Evolutionary conservation across 163 green algal genomes (phyloP).

Genomic region (Scenedesmus sp.): DNA sequence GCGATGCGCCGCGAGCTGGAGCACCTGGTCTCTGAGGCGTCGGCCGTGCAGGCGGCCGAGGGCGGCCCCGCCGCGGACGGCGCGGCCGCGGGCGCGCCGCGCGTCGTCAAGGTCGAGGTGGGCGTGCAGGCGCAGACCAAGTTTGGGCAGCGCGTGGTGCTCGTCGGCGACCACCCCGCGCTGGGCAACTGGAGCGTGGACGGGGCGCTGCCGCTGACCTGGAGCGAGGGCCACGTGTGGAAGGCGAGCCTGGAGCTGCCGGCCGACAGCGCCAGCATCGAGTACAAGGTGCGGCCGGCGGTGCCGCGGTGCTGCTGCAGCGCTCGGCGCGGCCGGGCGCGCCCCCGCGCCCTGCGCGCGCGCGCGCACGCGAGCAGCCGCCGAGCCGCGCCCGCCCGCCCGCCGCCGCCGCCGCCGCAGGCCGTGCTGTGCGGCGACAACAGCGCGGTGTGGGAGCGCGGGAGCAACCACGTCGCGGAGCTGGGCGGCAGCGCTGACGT

Average conservation of each 20-base stretch:
- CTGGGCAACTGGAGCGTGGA: slow-evolving; percentile 47
- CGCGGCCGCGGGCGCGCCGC: not conserved
- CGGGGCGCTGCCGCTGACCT: slow-evolving; percentile 28
- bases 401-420: not conserved
- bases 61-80: not conserved
- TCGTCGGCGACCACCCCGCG: slow-evolving; percentile 44
- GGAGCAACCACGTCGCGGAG: slow-evolving; percentile 28
- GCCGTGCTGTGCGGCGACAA: slow-evolving; percentile 20
- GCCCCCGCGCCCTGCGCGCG: not conserved
- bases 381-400: not conserved
- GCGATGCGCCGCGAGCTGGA: slow-evolving; percentile 19
- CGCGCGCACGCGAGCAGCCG: not conserved
- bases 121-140: slow-evolving; percentile 22
- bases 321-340: not conserved
- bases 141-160: slow-evolving; percentile 47
- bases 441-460: slow-evolving; percentile 34
- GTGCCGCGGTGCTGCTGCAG: not conserved
- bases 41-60: slow-evolving; percentile 28
- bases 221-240: slow-evolving; percentile 53
- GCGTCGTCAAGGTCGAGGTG: slow-evolving; percentile 19
- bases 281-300: slow-evolving; percentile 37
- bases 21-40: slow-evolving; percentile 18
- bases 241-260: slow-evolving; percentile 52
- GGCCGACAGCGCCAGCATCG: not conserved
- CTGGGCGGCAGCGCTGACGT: slow-evolving; percentile 26